Base-by-base conservation (phyloP, 306 rosid genomes). In the Prunus armeniaca region DNA sequence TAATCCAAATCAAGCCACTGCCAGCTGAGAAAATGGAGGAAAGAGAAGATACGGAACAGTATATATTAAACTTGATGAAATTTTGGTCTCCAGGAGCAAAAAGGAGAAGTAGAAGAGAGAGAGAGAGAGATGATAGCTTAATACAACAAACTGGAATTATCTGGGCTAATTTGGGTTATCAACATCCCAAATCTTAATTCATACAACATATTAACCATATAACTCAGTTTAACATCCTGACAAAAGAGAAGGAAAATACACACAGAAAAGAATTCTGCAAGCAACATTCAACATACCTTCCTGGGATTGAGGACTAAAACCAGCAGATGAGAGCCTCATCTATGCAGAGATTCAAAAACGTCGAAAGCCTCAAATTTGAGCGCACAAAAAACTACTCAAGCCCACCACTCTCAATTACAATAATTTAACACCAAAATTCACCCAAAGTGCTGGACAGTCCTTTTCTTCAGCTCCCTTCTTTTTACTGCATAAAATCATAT, bases 301-400 rank as follows among this genome's bases (percentile, higher is more conserved):
- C 51, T 78, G 98, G 30, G 91, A 80, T 75, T 95, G 94, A 92
- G 97, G 95, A 81, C 90, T 89, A 85, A 89, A 88, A 84, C 91
- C 93, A 86, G 96, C 89, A 62, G 96, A 72, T 76, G 98, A 87
- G 79, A 91, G 91, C 83, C 97, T 91, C 98, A 94, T 94, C 85
- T 78, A 70, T 72, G 79, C 69, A 74, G 75, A 74, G 51, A 71
- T 20, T 24, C 67, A 76, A 56, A 72, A 79, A 69, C 24, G 24
- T 27, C 64, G 46, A 72, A 25, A 66, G 74, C 69, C 74, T 76
- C 80, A 71, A 72, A 89, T 63, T 78, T 77, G 82, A 86, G 83
- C 58, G 65, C 70, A 71, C 69, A 83, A 84, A 73, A 65, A 78
- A 82, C 64, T 34, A 74, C 50, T 77, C 52, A 67, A 87, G 64